A percentile compares a stretch with the other conserved stretches of the same genome.
Conservation (phyloP, 768 basidiomycete genomes). For the Leccinum obscurum region DNA sequence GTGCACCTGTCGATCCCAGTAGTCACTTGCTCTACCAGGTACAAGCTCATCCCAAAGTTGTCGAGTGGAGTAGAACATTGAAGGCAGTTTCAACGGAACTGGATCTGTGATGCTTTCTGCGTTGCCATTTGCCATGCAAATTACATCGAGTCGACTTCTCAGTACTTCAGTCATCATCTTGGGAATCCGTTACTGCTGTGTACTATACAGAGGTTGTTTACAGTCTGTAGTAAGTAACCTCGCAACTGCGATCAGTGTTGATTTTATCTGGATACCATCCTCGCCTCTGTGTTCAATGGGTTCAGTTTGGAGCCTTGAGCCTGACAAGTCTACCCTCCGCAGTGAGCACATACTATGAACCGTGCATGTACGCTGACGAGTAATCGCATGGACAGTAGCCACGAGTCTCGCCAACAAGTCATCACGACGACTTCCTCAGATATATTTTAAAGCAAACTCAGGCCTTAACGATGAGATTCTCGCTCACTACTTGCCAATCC, state of each 20-base stretch:
- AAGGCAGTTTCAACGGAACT: slow-evolving; percentile 41
- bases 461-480: no score
- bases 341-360: no score
- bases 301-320: neutral
- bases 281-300: neutral
- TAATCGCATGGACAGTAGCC: no score
- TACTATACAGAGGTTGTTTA: neutral
- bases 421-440: neutral
- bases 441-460: no score
- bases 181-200: neutral
- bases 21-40: slow-evolving; percentile 45
- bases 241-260: neutral
- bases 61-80: slow-evolving; percentile 69
- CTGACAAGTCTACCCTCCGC: neutral
- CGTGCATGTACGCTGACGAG: no score
- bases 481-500: no score
- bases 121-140: neutral
- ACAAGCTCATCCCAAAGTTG: slow-evolving; percentile 69
- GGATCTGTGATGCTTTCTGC: slow-evolving; percentile 8
- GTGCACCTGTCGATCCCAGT: neutral
- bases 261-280: neutral
- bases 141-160: neutral
- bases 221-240: neutral
- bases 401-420: no score
- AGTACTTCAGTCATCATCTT: neutral